Percentiles rank a stretch among this genome's conserved stretches.
phyloP scores from a whole-genome alignment of 345 rosid genomes.

The Sisymbrium irio region DNA sequence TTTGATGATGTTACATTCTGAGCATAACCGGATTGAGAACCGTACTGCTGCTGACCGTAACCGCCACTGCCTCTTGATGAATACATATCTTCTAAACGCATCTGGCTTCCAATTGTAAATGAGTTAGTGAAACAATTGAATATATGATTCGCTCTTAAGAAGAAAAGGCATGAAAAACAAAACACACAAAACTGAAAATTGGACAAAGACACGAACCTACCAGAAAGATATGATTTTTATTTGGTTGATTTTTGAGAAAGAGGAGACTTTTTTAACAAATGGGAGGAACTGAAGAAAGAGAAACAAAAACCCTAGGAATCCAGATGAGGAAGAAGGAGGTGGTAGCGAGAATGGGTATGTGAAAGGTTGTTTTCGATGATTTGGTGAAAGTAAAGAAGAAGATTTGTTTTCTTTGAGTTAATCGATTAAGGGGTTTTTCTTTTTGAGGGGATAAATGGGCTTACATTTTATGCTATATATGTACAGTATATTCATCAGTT shows the following conservation, averaged over 20 bases:
- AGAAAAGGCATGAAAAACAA: not conserved
- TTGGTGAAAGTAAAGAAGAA: not conserved
- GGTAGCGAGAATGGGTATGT: not conserved
- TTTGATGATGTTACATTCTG: slow-evolving; percentile 60
- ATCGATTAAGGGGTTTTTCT: slow-evolving; percentile 3
- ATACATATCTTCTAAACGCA: slow-evolving; percentile 49
- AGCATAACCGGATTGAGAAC: slow-evolving; percentile 72
- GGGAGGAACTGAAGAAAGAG: not conserved
- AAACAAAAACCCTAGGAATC: slow-evolving; percentile 16
- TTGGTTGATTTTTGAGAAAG: too few relatives aligned
- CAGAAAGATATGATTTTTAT: not conserved
- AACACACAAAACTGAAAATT: not conserved
- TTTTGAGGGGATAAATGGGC: not conserved
- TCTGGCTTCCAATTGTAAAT: slow-evolving; percentile 24
- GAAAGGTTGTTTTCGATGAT: slow-evolving; percentile 8
- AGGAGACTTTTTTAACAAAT: not conserved
- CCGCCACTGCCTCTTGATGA: slow-evolving; percentile 80
- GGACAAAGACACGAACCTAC: not conserved
- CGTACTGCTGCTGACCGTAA: slow-evolving; percentile 70
- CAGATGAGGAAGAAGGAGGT: slow-evolving; percentile 15
- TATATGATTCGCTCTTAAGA: not conserved
- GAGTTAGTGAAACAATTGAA: too few relatives aligned
- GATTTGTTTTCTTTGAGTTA: not conserved
- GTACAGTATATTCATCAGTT: not conserved
- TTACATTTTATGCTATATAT: not conserved